Evolutionary conservation across 129 eudicot species (phyloP).

Genomic region (Artemisia annua): DNA sequence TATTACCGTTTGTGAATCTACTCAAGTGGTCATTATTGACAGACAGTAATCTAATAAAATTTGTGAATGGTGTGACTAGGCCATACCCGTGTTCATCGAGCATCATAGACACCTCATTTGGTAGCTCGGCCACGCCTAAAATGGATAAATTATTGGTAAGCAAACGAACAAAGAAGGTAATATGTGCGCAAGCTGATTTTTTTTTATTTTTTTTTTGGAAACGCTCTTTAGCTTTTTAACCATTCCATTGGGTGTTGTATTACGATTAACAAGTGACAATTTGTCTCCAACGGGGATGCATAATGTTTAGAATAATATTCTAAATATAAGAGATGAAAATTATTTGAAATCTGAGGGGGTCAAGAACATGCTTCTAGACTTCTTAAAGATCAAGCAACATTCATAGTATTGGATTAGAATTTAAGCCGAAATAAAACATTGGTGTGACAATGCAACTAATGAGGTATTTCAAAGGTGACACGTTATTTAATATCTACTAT

Average conservation of each 20-base stretch:
- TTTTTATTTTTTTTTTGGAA: constrained; percentile 44
- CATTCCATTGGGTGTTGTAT: constrained; percentile 33
- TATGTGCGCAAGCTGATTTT: constrained; percentile 38
- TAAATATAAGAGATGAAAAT: constrained; percentile 16
- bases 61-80: constrained; percentile 8
- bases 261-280: background rate
- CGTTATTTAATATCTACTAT: too few species aligned
- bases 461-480: too few species aligned
- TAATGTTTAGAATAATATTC: constrained; percentile 36
- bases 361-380: constrained; percentile 24
- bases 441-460: too few species aligned
- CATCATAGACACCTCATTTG: background rate
- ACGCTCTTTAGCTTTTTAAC: constrained; percentile 36
- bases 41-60: constrained; percentile 27
- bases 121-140: background rate
- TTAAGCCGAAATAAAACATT: too few species aligned
- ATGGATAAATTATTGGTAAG: constrained; percentile 26
- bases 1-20: constrained; percentile 28
- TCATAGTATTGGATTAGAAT: constrained; percentile 32
- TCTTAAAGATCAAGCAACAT: constrained; percentile 23
- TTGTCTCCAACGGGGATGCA: constrained; percentile 19
- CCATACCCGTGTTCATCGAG: background rate
- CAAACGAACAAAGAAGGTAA: constrained; percentile 36
- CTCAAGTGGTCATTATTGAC: constrained; percentile 32
- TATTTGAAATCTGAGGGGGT: constrained; percentile 29